Base-by-base conservation (phyloP, 202 grass and related monocot species). In the Schoenoplectus tabernaemontani region DNA sequence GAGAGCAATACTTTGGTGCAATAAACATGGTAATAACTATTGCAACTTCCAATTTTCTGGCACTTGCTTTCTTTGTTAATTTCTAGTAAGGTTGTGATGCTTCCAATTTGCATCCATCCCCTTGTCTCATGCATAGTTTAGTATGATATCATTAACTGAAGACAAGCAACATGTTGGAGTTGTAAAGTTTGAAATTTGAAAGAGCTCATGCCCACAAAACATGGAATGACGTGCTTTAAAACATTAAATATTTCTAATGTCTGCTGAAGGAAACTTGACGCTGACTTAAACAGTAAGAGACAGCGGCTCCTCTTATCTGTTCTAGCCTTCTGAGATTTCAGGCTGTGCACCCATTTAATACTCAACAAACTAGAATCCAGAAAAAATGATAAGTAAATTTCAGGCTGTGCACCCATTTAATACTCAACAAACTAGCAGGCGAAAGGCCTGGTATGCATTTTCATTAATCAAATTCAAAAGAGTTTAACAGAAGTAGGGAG, bases 201-300 rank as follows among this genome's bases (percentile, higher is more conserved):
- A 83, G 84, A 61, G 53, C 86, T 84, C 88, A 86, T 89, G 80
- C 87, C 86, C 86, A 88, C 88, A 91, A 93, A 93, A 93, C 86
- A 86, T 91, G 90, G 90, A 89, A 75, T 89, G 75, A 79, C 76
- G 59, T 80, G 71, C 79, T 59, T 63, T 78, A 36, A 33, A 43
- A 84, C 81, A 85, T 85, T 87, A 90, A 82, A 79, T 77, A 65
- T 85, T 82, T 69, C 83, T 80, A 61, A 86, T 88, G 86, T 88
- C 87, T 81, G 85, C 80, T 87, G 77, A 79, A 76, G 78, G 51
- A 85, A 79, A 83, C 82, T 82, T 91, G 86, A 89, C 62, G 56
- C 86, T 91, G 91, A 89, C 86, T 91, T 86, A 84, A n/a, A n/a
- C 38, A 59, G 84, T 78, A 83, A 91, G 79, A 91, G 75, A 76